Percentiles rank a stretch among this genome's conserved stretches.
phyloP scores from a whole-genome alignment of 257 asterid genomes.

The Penstemon eatonii region DNA sequence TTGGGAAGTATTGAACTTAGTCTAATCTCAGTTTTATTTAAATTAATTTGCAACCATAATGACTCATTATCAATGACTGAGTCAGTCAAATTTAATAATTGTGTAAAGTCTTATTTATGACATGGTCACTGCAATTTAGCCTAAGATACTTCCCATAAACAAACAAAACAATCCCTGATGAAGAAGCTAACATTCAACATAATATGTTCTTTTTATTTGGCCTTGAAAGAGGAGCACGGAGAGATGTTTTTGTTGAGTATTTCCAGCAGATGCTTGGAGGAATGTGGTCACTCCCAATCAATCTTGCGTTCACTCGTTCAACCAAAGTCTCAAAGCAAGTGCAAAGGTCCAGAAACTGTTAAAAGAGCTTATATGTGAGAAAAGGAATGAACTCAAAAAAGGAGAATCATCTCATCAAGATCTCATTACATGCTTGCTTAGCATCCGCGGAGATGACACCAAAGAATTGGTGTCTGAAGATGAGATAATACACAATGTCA shows the following conservation, averaged over 20 bases:
- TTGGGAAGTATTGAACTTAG: background rate
- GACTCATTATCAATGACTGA: too few relatives aligned
- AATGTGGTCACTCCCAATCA: slow-evolving; percentile 68
- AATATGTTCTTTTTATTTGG: slow-evolving; percentile 69
- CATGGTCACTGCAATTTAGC: background rate
- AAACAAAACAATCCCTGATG: slow-evolving; percentile 29
- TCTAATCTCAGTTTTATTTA: background rate
- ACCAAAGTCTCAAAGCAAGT: slow-evolving; percentile 64
- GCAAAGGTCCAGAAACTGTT: slow-evolving; percentile 44
- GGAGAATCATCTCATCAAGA: slow-evolving; percentile 59
- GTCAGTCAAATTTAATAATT: background rate
- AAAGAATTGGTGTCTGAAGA: slow-evolving; percentile 48
- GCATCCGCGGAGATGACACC: slow-evolving; percentile 41
- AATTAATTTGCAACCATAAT: too few relatives aligned
- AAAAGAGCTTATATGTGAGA: slow-evolving; percentile 52
- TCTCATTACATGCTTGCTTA: slow-evolving; percentile 67
- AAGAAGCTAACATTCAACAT: slow-evolving; percentile 75
- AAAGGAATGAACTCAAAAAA: slow-evolving; percentile 39
- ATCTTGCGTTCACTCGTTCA: slow-evolving; percentile 64
- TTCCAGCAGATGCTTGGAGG: slow-evolving; percentile 58
- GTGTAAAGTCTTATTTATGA: background rate
- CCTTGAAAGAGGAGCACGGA: slow-evolving; percentile 44
- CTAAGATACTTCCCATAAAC: background rate
- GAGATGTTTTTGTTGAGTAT: slow-evolving; percentile 42
- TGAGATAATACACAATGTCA: slow-evolving; percentile 59